These are phyloP conservation scores for Plasmodium yoelii DNA, from an alignment of 169 alveolate species.

Conservation along the genomic window DNA sequence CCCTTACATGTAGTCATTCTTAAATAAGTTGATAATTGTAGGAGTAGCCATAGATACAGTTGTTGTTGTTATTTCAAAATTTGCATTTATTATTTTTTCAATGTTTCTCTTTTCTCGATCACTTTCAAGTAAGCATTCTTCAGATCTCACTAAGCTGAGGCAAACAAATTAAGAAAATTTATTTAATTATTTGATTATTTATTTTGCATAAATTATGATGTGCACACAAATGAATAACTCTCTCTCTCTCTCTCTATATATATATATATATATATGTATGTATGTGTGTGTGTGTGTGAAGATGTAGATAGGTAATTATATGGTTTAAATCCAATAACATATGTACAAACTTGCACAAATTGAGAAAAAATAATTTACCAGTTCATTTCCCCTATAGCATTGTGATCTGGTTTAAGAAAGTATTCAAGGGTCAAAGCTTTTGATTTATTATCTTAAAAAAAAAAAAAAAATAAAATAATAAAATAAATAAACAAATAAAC, in stretches of 20 bases:
- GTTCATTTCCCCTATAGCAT: not conserved
- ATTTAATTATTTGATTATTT: no score
- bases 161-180: not conserved
- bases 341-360: not conserved
- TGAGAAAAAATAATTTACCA: slow-evolving; percentile 16
- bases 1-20: slow-evolving; percentile 21
- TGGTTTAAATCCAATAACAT: no score
- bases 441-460: slow-evolving; percentile 2
- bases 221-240: no score
- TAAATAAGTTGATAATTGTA: slow-evolving; percentile 21
- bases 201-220: no score
- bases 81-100: slow-evolving; percentile 30
- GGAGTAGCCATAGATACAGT: slow-evolving; percentile 38
- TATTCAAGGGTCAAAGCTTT: slow-evolving; percentile 10
- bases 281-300: no score
- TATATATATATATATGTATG: no score
- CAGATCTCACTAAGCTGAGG: slow-evolving; percentile 41
- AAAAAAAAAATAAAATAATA: no score
- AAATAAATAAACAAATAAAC: no score
- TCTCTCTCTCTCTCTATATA: no score
- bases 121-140: slow-evolving; percentile 19
- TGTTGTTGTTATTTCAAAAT: slow-evolving; percentile 36
- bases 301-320: not conserved
- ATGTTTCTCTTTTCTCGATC: slow-evolving; percentile 36
- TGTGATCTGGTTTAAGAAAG: not conserved